phyloP scores from a whole-genome alignment of 257 asterid genomes.

The Gentiana straminea region DNA sequence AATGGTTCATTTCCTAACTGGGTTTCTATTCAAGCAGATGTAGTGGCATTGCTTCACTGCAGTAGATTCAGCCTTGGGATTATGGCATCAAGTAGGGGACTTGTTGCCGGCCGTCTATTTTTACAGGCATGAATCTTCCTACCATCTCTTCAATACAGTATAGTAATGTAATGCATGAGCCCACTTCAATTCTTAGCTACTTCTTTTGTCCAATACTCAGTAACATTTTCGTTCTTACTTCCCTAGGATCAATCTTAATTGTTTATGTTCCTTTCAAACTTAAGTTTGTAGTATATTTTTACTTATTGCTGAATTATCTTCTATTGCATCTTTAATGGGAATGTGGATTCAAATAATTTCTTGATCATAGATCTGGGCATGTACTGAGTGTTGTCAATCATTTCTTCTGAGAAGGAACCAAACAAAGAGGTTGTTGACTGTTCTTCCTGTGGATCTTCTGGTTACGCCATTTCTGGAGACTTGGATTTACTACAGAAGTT shows the following conservation, averaged over 20 bases:
- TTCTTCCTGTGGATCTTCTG: conserved; percentile 78
- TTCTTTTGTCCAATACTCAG: not conserved
- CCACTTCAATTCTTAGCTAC: not conserved
- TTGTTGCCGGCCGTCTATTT: conserved; percentile 72
- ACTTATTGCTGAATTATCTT: not conserved
- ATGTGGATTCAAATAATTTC: no score
- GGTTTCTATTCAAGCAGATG: conserved; percentile 31
- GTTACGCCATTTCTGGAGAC: conserved; percentile 88
- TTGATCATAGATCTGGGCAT: no score
- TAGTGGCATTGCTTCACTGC: conserved; percentile 81
- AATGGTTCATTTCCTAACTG: not conserved
- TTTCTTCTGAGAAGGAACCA: conserved; percentile 51
- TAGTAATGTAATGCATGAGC: not conserved
- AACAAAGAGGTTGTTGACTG: conserved; percentile 64
- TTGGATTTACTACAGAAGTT: conserved; percentile 45
- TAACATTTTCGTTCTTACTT: not conserved
- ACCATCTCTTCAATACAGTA: not conserved
- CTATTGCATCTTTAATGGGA: not conserved
- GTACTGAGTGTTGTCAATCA: not conserved
- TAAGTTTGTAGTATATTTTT: not conserved
- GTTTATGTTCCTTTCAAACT: not conserved
- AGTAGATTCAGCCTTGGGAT: conserved; percentile 87
- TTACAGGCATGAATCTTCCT: conserved; percentile 47
- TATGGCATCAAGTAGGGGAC: conserved; percentile 90
- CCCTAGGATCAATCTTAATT: not conserved